These are phyloP conservation scores for Melanopsichium pennsylvanicum DNA, from an alignment of 1,284 basidiomycete species.

Conservation along the genomic window DNA sequence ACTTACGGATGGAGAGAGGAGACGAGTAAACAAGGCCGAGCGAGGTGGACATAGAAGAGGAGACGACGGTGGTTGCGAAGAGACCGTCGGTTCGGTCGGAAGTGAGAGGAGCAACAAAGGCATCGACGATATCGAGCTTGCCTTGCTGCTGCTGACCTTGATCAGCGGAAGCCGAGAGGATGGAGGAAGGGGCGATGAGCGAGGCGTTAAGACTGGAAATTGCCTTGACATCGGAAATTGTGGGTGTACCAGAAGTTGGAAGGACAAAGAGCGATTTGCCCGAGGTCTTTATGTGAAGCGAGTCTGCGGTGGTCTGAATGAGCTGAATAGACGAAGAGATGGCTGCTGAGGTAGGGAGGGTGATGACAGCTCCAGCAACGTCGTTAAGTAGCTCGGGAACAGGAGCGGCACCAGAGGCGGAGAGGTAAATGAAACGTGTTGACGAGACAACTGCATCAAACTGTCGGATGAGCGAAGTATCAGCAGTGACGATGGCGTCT, in stretches of 20 bases:
- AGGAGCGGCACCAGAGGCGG: slow-evolving; percentile 33
- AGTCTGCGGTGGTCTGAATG: slow-evolving; percentile 33
- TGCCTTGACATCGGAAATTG: slow-evolving; percentile 39
- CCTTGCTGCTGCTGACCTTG: slow-evolving; percentile 18
- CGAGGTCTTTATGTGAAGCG: slow-evolving; percentile 47
- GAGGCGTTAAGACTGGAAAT: slow-evolving; percentile 43
- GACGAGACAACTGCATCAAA: slow-evolving; percentile 43
- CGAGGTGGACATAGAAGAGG: slow-evolving; percentile 71
- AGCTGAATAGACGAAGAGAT: slow-evolving; percentile 40
- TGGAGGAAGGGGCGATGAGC: slow-evolving; percentile 50
- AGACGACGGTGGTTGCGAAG: slow-evolving; percentile 83
- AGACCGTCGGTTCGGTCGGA: slow-evolving; percentile 92
- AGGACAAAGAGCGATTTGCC: slow-evolving; percentile 60
- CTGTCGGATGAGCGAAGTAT: slow-evolving; percentile 32
- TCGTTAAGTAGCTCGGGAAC: slow-evolving; percentile 40
- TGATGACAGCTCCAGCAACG: slow-evolving; percentile 50
- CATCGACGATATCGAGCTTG: slow-evolving; percentile 58
- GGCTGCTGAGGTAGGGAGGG: slow-evolving; percentile 36
- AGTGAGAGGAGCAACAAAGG: slow-evolving; percentile 71
- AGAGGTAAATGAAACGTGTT: slow-evolving; percentile 49
- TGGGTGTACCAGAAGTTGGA: slow-evolving; percentile 22
- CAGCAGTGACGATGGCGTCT: slow-evolving; percentile 52
- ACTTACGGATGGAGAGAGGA: slow-evolving; percentile 81
- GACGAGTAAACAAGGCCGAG: slow-evolving; percentile 99
- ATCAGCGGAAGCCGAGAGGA: slow-evolving; percentile 32